Evolutionary conservation across 768 basidiomycete species (phyloP), one percentile per base, ranked within the genome.

Genomic region (Asterophora parasitica): DNA sequence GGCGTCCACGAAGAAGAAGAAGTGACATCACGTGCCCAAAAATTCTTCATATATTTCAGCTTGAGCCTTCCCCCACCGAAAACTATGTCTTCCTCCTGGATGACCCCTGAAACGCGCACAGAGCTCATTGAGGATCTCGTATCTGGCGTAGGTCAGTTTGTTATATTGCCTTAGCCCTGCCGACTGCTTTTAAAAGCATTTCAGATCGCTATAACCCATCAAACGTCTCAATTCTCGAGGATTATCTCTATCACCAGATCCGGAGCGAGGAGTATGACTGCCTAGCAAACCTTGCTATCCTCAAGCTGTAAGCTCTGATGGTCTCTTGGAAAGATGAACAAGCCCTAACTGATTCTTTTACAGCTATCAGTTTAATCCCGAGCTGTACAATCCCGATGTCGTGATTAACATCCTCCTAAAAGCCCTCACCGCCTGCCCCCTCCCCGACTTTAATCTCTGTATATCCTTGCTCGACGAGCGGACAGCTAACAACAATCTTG

Each of bases 131-230:
- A 95, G 61, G 85, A 87, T 58, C 80, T 97, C 16, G 91, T 93
- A 19, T 90, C 88, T 17, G 91, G 91, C 36, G 91, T 93, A 39
- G 91, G 90, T 89, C 52, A 55, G 88, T 23, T n/a, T 66, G 42
- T 31, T n/a, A 43, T 38, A 9, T 27, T 15, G 12, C 40, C 17
- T 27, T 37, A 37, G 6, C 11, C 44, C 26, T 32, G 49, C 13
- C 33, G 42, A 45, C 32, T 43, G 23, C 48, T 49, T 42, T 44
- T 42, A 26, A 44, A 42, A 7, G 49, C 46, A 37, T 40, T 40
- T 49, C 38, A 96, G 95, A 98, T 74, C 86, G 95, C 50, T 98
- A 98, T 69, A 98, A 97, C 70, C 95, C 95, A 35, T 84, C 85
- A 44, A 98, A 98, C 65, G 83, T 95, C 50, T 75, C 82, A 31